Evolutionary conservation across 179 eudicot species (phyloP).

Genomic region (Carnegiea gigantea): DNA sequence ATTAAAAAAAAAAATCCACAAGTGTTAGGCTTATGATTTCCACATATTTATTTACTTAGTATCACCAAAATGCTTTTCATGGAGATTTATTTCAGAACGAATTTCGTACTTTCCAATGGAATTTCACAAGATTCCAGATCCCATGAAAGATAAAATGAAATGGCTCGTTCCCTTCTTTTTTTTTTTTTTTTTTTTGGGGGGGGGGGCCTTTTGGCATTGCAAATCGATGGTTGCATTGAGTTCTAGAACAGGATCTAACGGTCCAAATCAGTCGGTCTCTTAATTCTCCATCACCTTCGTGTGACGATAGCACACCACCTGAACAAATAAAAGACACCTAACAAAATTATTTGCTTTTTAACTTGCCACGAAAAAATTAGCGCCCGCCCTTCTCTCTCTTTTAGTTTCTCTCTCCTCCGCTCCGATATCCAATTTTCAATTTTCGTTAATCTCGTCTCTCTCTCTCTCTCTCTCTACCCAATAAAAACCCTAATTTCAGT

Average conservation of each 20-base stretch:
- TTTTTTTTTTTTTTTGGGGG: background rate
- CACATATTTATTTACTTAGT: too few species aligned
- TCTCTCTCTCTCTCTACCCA: background rate
- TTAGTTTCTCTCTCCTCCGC: background rate
- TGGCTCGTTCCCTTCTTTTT: too few species aligned
- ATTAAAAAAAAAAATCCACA: too few species aligned
- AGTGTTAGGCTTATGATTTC: background rate
- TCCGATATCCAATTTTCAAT: background rate
- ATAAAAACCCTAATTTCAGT: conserved; percentile 46
- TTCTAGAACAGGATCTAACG: background rate
- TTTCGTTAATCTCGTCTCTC: conserved; percentile 2
- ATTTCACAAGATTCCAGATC: background rate
- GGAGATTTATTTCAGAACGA: too few species aligned
- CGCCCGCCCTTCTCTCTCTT: background rate
- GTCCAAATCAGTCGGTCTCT: background rate
- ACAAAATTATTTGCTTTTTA: background rate
- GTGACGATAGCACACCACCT: background rate
- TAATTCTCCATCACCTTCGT: background rate
- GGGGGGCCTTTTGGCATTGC: background rate
- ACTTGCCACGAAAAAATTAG: background rate
- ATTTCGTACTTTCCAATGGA: background rate
- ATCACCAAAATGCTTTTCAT: background rate
- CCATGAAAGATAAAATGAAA: background rate
- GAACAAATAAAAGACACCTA: background rate
- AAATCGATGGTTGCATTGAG: background rate